Evolutionary conservation across 768 basidiomycete species (phyloP), one percentile per base, ranked within the genome.

Genomic region (Psilocybe tampanensis): DNA sequence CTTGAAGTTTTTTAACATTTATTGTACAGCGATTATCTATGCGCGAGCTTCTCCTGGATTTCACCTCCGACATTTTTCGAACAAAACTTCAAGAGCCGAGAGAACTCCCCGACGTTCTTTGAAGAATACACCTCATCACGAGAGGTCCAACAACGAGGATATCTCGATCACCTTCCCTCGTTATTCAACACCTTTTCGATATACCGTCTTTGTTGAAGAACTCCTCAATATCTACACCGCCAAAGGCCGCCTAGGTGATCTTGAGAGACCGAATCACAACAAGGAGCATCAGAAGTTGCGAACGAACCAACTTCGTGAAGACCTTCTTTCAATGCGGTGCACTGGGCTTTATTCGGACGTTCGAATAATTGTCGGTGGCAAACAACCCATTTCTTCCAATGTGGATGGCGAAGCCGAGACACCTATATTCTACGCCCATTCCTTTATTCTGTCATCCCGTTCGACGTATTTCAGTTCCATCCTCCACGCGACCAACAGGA

Each of bases 21-120:
- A 83, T 69, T 33, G 50, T 13, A 19, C 13, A 51, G 49, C 49
- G 5, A 39, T 51, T 4, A 39, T 51, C 6, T 23, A 36, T 24
- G 49, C 49, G 21, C 13, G 49, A 15, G 49, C 33, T 21, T 11
- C 32, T 51, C 49, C 49, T 2, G 34, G 18, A 23, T 51, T 51
- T 51, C 32, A 36, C 0, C 33, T 8, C 1, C 47, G 47, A n/a
- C 29, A 47, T 18, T 24, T 47, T 15, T 24, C 47, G 4, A 24
- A 47, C 9, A 47, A 23, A 11, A 1, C n/a, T 47, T 22, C 29
- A 29, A 4, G 29, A 29, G 4, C 9, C 9, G 5, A 29, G 9
- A 4, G 9, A 29, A 29, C 29, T 29, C 9, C 29, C 9, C 29
- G 9, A 9, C 29, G 4, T 29, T 29, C 29, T 9, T 29, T 29